Evolutionary conservation across 345 rosid genomes (phyloP).

Genomic region (Citrus inodora): DNA sequence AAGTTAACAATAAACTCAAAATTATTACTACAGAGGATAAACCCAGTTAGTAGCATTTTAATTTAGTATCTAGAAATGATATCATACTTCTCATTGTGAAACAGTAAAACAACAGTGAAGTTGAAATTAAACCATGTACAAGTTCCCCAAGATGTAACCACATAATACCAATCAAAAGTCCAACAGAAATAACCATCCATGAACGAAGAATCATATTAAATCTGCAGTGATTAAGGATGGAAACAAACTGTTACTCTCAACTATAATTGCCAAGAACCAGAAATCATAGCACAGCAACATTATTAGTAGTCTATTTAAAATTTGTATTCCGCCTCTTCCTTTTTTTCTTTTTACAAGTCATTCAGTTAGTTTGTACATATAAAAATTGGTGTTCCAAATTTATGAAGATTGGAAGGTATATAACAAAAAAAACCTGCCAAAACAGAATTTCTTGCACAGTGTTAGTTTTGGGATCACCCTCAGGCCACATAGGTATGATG

Average conservation of each 20-base stretch:
- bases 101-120: background rate
- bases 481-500: constrained; percentile 97
- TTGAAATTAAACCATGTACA: background rate
- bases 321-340: background rate
- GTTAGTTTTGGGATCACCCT: constrained; percentile 82
- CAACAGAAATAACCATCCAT: background rate
- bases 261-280: background rate
- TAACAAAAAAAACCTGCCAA: constrained; percentile 72
- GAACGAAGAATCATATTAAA: background rate
- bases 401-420: background rate
- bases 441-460: constrained; percentile 87
- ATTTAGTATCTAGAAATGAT: background rate
- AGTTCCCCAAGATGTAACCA: background rate
- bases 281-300: background rate
- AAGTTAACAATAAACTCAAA: background rate
- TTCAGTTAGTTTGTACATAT: background rate
- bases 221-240: background rate
- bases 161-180: constrained; percentile 1
- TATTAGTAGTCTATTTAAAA: background rate
- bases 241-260: background rate
- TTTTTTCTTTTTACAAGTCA: background rate
- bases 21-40: background rate
- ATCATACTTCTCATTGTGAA: background rate
- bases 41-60: background rate
- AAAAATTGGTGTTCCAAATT: background rate